These are phyloP conservation scores for Verticillium nubilum DNA, from an alignment of 2,329 filamentous ascomycete genomes.

Conservation along the genomic window DNA sequence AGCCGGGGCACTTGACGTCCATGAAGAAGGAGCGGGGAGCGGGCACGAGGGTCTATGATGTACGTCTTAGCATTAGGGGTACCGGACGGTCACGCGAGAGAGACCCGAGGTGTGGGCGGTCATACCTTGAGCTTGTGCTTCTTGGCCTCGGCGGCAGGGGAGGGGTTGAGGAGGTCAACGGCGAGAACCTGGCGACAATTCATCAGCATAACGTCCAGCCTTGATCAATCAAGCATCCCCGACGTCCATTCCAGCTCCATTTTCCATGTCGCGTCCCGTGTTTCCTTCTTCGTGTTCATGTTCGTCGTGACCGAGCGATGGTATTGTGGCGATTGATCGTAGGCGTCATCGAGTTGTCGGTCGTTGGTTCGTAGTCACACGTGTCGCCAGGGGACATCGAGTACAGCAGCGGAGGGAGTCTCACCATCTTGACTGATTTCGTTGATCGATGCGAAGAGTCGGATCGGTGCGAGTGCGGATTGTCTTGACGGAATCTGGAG, in stretches of 20 bases:
- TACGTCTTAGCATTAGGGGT: constrained; percentile 11
- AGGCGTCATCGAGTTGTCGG: constrained; percentile 11
- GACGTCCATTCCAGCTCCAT: not conserved
- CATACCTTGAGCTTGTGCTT: constrained; percentile 99
- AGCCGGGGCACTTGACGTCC: constrained; percentile 99
- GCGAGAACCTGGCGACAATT: constrained; percentile 64
- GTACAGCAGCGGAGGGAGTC: constrained; percentile 21
- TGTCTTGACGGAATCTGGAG: constrained; percentile 49
- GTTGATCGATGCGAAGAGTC: constrained; percentile 24
- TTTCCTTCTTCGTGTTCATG: constrained; percentile 7
- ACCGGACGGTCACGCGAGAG: not conserved
- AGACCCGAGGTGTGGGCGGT: constrained; percentile 5
- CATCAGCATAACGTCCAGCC: constrained; percentile 16
- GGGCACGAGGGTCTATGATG: constrained; percentile 77
- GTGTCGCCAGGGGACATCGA: constrained; percentile 10
- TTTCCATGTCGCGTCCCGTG: constrained; percentile 4
- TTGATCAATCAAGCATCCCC: constrained; percentile 5
- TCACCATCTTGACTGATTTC: constrained; percentile 67
- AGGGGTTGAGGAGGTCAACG: constrained; percentile 99
- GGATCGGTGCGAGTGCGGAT: constrained; percentile 40
- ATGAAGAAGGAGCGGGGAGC: constrained; percentile 99
- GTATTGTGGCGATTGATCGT: constrained; percentile 10
- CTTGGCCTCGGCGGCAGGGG: constrained; percentile 93
- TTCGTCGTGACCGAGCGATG: not conserved
- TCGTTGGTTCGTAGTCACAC: constrained; percentile 8